Base-by-base conservation (phyloP, 1,284 basidiomycete genomes). In the Irpex rosettiformis region DNA sequence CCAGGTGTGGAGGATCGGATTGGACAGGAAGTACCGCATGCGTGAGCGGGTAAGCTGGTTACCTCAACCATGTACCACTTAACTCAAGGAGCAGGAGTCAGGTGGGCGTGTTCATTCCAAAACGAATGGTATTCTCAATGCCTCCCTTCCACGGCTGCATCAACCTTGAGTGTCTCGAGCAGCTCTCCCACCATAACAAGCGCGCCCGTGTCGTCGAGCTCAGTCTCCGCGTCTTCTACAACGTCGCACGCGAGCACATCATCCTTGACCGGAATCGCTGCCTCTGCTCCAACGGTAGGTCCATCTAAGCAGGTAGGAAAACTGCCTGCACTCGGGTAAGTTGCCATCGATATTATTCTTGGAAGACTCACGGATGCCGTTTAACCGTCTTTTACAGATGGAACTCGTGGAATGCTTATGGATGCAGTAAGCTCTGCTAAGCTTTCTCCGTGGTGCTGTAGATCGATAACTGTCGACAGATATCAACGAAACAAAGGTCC, bases 321-420 rank as follows among this genome's bases (percentile, higher is more conserved):
- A 55, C 62, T 71, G 11, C 75, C 75, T 27, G 75, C 75, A 18
- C 66, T 77, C 5, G 75, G 74, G 73, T 74, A 57, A 28, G 65
- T 43, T 21, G n/a, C 21, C 7, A 45, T 18, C 2, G 7, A 27
- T 4, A 16, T 10, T 27, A 21, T 4, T 8, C 16, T 1, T 7
- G 11, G 47, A 40, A 3, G 42, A 30, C 21, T 13, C 13, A 42
- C 11, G 18, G 47, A 30, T 27, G 27, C 22, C 47, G 52, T 11
- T 43, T 18, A 22, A 22, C 25, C 5, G 10, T 10, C 18, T 22
- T 47, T 40, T 18, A 11, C 24, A 81, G 80, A 30, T 83, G 81
- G 81, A 83, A 83, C 61, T 70, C 74, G 8, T 82, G 80, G 80
- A 83, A 83, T 60, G 81, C 80, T 2, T 82, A 81, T 63, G 69